Percentiles rank a stretch among this genome's conserved stretches.
These are phyloP conservation scores for Aspergillus homomorphus DNA, from an alignment of 495 filamentous ascomycete species.

Conservation along the genomic window DNA sequence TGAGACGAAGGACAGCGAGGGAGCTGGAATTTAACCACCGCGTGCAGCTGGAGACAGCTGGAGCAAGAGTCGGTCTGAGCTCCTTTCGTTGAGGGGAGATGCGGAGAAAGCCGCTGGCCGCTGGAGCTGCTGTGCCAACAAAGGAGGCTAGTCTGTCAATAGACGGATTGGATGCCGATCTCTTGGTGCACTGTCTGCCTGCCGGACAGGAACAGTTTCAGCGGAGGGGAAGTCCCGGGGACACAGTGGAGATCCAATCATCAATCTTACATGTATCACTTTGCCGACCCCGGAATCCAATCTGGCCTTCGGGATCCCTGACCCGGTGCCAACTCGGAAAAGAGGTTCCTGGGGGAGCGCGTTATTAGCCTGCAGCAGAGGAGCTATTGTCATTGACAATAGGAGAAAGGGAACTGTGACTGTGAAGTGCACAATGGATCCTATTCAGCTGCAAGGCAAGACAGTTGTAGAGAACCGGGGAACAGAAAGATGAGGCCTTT, in stretches of 20 bases:
- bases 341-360: neutral
- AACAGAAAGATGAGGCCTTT: no score
- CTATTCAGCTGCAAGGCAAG: neutral
- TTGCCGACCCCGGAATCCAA: no score
- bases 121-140: slow-evolving; percentile 1
- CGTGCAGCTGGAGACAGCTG: neutral
- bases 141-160: neutral
- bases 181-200: no score
- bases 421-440: no score
- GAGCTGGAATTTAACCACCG: slow-evolving; percentile 8
- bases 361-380: no score
- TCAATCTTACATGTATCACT: no score
- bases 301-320: no score
- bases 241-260: neutral
- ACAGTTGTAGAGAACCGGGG: neutral
- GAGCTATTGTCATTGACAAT: no score
- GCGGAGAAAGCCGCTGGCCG: slow-evolving; percentile 3
- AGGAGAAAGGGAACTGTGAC: no score
- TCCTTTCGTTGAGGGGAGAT: slow-evolving; percentile 8
- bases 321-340: neutral
- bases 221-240: neutral
- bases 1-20: neutral
- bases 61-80: slow-evolving; percentile 16
- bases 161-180: no score
- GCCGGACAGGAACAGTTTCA: neutral